These are phyloP conservation scores for Scedosporium dehoogii DNA, from an alignment of 2,329 filamentous ascomycete genomes.

Conservation along the genomic window DNA sequence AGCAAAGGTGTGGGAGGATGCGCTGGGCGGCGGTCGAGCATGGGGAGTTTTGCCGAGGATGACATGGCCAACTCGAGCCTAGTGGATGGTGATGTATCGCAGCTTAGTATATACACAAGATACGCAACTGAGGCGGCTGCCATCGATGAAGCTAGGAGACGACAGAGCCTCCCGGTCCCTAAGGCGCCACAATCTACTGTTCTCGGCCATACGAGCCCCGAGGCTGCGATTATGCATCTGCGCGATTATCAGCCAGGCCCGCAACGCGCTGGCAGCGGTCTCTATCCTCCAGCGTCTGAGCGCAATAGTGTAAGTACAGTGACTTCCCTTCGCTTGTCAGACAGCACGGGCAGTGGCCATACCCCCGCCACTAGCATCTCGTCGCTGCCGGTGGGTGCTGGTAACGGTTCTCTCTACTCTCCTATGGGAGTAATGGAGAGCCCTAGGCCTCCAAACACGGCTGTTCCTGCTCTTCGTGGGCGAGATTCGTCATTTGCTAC, in stretches of 20 bases:
- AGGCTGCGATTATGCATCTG: slow-evolving; percentile 12
- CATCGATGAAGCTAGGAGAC: slow-evolving; percentile 48
- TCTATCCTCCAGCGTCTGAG: slow-evolving; percentile 53
- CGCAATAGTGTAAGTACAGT: slow-evolving; percentile 45
- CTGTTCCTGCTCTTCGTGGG: slow-evolving; percentile 28
- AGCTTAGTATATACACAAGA: slow-evolving; percentile 28
- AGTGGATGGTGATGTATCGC: slow-evolving; percentile 41
- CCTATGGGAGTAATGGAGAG: slow-evolving; percentile 74
- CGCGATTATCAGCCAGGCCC: slow-evolving; percentile 38
- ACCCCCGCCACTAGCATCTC: slow-evolving; percentile 40
- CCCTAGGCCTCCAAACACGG: slow-evolving; percentile 73
- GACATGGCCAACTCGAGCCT: slow-evolving; percentile 50
- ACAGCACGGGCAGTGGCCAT: slow-evolving; percentile 30
- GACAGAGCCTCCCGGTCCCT: slow-evolving; percentile 64
- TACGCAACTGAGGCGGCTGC: not conserved
- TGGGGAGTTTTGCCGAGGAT: slow-evolving; percentile 71
- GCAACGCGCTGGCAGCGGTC: slow-evolving; percentile 35
- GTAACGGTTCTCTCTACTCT: slow-evolving; percentile 53
- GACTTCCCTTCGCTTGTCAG: slow-evolving; percentile 40
- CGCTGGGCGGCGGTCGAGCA: slow-evolving; percentile 79
- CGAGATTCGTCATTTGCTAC: slow-evolving; percentile 17
- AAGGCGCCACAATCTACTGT: slow-evolving; percentile 57
- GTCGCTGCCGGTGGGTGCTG: slow-evolving; percentile 34
- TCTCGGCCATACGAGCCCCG: slow-evolving; percentile 37
- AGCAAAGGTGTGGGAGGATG: slow-evolving; percentile 94